Evolutionary conservation across 1,139 yeast genomes (phyloP).

Genomic region (Lodderomyces pseudojiufengensis): DNA sequence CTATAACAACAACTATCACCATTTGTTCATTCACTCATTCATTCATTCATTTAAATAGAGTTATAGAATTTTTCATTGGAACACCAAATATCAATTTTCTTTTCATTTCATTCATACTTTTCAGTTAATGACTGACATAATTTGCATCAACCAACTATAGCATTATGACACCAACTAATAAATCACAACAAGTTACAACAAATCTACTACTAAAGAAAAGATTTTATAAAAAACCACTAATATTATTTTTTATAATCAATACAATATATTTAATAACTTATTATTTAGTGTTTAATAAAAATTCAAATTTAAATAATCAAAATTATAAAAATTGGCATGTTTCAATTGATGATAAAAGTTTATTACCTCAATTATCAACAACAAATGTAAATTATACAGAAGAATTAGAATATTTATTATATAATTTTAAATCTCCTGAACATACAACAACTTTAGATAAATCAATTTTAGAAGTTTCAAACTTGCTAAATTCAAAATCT

Average conservation of each 20-base stretch:
- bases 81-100: too few species aligned
- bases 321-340: constrained; percentile 2
- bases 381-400: constrained; percentile 9
- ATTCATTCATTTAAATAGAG: too few species aligned
- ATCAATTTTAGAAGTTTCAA: neutral
- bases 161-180: too few species aligned
- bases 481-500: neutral
- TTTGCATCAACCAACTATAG: too few species aligned
- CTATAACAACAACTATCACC: too few species aligned
- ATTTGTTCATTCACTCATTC: too few species aligned
- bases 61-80: too few species aligned
- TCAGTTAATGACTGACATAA: too few species aligned
- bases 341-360: constrained; percentile 4
- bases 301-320: constrained; percentile 1
- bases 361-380: constrained; percentile 8
- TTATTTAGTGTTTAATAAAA: neutral
- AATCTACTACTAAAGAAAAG: constrained; percentile 3
- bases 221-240: constrained; percentile 5
- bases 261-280: constrained; percentile 5
- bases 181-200: neutral
- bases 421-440: constrained; percentile 5
- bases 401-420: constrained; percentile 7
- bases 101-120: too few species aligned
- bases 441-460: constrained; percentile 2
- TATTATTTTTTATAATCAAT: constrained; percentile 7